A percentile compares a stretch with the other conserved stretches of the same genome.
These are phyloP conservation scores for Kwoniella dendrophila DNA, from an alignment of 768 basidiomycete genomes.

Conservation along the genomic window DNA sequence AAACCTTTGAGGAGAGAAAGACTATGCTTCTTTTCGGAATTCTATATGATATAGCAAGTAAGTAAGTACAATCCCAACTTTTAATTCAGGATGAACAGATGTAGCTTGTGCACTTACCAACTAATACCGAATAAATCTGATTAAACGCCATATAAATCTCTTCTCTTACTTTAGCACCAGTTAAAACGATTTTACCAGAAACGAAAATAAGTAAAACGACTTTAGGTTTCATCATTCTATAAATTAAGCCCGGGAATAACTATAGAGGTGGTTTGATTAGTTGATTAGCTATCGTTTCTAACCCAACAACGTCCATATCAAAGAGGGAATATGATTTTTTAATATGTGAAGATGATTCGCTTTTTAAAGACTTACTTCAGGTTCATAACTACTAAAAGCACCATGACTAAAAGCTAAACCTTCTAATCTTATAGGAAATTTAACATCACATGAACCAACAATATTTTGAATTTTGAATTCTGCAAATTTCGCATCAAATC, in stretches of 20 bases:
- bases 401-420: constrained; percentile 97
- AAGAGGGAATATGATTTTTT: too few species aligned
- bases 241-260: constrained; percentile 98
- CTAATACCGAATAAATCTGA: constrained; percentile 96
- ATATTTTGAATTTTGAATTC: constrained; percentile 99
- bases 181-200: constrained; percentile 97
- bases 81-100: neutral
- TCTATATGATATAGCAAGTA: constrained; percentile 20
- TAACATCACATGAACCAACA: constrained; percentile 96
- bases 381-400: constrained; percentile 96
- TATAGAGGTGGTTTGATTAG: constrained; percentile 49
- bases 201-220: constrained; percentile 98
- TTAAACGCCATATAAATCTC: constrained; percentile 99
- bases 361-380: constrained; percentile 86
- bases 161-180: constrained; percentile 98
- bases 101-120: constrained; percentile 34
- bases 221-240: constrained; percentile 99
- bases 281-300: neutral
- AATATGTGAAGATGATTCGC: too few species aligned
- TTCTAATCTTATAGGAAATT: constrained; percentile 97
- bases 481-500: constrained; percentile 98
- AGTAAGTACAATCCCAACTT: neutral
- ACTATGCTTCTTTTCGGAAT: constrained; percentile 49
- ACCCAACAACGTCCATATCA: too few species aligned
- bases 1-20: neutral